Conservation (phyloP, 148 eudicot genomes). For the Vaccinium corymbosum region DNA sequence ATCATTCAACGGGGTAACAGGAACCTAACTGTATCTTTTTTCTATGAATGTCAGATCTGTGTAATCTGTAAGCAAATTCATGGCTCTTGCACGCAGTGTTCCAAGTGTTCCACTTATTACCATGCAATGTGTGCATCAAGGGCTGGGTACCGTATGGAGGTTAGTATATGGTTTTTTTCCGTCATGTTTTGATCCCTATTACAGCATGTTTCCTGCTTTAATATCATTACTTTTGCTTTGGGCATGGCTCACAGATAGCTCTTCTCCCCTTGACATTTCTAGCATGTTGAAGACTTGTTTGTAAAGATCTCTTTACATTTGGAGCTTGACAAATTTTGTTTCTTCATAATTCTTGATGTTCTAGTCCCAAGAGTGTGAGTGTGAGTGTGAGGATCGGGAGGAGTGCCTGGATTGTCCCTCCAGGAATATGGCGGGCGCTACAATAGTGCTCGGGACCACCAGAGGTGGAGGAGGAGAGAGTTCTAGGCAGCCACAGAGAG, state of each 20-base stretch:
- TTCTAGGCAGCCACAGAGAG: too few relatives aligned
- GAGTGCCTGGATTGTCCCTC: too few relatives aligned
- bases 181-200: background rate
- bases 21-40: conserved; percentile 8
- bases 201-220: background rate
- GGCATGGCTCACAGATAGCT: background rate
- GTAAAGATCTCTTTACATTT: background rate
- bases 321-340: background rate
- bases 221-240: background rate
- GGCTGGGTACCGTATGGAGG: conserved; percentile 99
- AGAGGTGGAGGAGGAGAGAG: too few relatives aligned
- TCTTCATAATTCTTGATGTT: background rate
- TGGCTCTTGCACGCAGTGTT: conserved; percentile 98
- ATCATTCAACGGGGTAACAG: background rate
- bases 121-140: conserved; percentile 99
- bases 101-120: conserved; percentile 94
- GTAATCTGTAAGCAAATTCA: conserved; percentile 96
- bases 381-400: too few relatives aligned
- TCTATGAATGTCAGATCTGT: conserved; percentile 61
- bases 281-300: background rate
- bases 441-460: too few relatives aligned
- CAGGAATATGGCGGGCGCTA: too few relatives aligned
- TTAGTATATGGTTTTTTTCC: conserved; percentile 21
- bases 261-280: background rate
- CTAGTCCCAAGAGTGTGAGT: background rate